Conservation (phyloP, 148 eudicot genomes). For the Camellia lanceoleosa region DNA sequence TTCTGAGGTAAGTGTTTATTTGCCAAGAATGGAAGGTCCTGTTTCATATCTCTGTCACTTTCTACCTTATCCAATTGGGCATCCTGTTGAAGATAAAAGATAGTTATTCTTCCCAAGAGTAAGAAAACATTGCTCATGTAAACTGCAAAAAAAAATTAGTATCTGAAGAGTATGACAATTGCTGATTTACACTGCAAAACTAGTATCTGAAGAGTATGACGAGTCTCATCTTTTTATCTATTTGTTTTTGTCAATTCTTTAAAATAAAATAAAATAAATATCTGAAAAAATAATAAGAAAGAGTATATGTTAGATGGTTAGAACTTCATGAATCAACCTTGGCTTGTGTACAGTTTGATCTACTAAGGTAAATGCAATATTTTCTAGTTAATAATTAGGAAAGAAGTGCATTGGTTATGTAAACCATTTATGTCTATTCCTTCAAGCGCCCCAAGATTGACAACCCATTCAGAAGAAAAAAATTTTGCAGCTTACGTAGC, state of each 20-base stretch:
- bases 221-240: not conserved
- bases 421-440: too few relatives aligned
- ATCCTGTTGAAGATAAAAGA: constrained; percentile 27
- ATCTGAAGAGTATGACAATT: too few relatives aligned
- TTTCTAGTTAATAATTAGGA: not conserved
- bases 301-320: too few relatives aligned
- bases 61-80: constrained; percentile 31
- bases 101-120: not conserved
- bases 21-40: constrained; percentile 22
- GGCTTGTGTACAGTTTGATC: not conserved
- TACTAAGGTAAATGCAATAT: not conserved
- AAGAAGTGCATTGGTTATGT: not conserved
- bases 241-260: not conserved
- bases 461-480: too few relatives aligned
- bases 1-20: constrained; percentile 26
- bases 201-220: not conserved
- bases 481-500: too few relatives aligned
- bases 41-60: constrained; percentile 33
- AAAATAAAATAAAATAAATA: too few relatives aligned
- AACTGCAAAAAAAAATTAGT: too few relatives aligned
- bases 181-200: not conserved
- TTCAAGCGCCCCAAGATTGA: too few relatives aligned
- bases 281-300: not conserved
- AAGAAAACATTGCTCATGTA: too few relatives aligned
- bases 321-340: not conserved